Evolutionary conservation across 2,329 filamentous ascomycete species (phyloP).

Genomic region (Trichoderma breve): DNA sequence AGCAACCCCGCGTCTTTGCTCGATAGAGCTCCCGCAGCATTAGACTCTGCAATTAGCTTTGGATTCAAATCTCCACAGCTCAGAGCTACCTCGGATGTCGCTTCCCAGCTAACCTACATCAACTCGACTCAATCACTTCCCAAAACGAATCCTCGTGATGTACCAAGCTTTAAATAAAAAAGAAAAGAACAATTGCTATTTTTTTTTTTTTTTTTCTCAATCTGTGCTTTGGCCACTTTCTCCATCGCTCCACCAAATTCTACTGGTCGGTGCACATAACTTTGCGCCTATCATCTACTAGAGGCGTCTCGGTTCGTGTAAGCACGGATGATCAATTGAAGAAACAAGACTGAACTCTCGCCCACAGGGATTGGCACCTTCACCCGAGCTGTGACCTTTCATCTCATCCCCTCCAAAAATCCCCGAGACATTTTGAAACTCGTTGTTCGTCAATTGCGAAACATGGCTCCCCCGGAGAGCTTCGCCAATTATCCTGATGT

Average conservation of each 20-base stretch:
- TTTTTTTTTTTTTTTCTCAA: background rate
- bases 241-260: background rate
- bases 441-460: background rate
- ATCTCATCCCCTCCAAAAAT: background rate
- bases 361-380: background rate
- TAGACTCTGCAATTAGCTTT: background rate
- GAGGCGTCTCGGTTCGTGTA: background rate
- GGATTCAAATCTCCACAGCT: background rate
- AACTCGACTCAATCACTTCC: background rate
- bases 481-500: conserved; percentile 46
- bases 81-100: background rate
- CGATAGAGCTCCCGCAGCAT: background rate
- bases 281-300: background rate
- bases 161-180: background rate
- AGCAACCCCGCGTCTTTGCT: background rate
- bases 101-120: background rate
- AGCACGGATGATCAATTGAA: background rate
- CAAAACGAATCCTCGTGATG: background rate
- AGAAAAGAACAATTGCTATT: background rate
- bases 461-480: conserved; percentile 30
- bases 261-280: background rate
- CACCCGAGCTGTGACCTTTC: background rate
- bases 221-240: background rate
- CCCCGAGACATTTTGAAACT: background rate
- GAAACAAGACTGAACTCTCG: background rate